Base-by-base conservation (phyloP, 352 stramenopile species). In the Phytophthora brassicae region DNA sequence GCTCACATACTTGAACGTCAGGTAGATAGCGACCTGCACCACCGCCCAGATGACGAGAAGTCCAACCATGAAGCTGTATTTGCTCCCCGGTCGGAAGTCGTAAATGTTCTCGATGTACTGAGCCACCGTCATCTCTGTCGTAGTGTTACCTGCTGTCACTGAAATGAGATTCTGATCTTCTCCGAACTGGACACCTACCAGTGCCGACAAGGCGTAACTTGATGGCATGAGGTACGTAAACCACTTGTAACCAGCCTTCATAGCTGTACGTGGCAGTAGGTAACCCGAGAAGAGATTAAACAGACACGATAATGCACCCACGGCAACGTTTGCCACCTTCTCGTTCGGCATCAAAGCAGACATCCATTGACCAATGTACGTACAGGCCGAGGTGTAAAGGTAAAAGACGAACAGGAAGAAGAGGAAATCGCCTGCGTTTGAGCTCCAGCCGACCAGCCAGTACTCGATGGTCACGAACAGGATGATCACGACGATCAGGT, bases 331-430 rank as follows among this genome's bases (percentile, higher is more conserved):
- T 17, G 77, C 80, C 45, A 89, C 80, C 75, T 89, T 89, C 50
- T 74, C 61, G 55, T 88, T 89, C 31, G 80, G 80, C 69, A 72
- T 86, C 57, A 89, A 60, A 41, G 66, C 80, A 16, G 77, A 74
- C 80, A 89, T 89, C 77, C 77, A 89, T 60, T 89, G 80, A 1
- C 80, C 80, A 1, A 86, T 53, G 62, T 80, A 88, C 38, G 78
- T 88, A 46, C 75, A 85, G 1, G 70, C 68, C 19, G 77, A 84
- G 16, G 77, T 84, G 74, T 82, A 86, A 4, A 86, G 45, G 66
- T 72, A 86, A 56, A 84, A 86, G 7, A 67, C 22, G 19, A 68
- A 56, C 52, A 67, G 31, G 41, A 65, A 72, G 36, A 80, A 73
- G 62, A 81, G 66, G 55, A 68, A 72, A 17, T 76, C 60, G 6